phyloP scores from a whole-genome alignment of 31 red algal genomes.

The Bonnemaisonia californica region DNA sequence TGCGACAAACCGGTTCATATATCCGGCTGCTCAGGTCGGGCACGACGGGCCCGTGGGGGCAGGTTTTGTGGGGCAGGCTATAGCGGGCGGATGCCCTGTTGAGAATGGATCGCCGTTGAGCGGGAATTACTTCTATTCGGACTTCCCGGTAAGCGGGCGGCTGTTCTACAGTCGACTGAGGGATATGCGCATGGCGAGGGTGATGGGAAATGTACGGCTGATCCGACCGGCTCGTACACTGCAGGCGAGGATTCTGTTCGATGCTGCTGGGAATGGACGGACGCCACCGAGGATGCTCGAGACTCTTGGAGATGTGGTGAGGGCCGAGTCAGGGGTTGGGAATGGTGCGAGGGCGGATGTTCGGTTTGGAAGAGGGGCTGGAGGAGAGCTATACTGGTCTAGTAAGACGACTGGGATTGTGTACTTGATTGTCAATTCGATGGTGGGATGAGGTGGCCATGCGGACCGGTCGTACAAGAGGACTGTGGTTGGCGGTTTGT shows the following conservation, averaged over 20 bases:
- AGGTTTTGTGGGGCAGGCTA: constrained; percentile 55
- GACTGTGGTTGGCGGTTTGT: no score
- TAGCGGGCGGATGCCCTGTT: constrained; percentile 76
- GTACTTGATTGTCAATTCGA: constrained; percentile 19
- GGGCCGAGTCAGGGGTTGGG: background rate
- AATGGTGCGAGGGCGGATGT: constrained; percentile 8
- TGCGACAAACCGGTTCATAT: constrained; percentile 25
- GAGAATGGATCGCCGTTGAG: constrained; percentile 64
- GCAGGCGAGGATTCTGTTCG: constrained; percentile 38
- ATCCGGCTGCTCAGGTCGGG: constrained; percentile 64
- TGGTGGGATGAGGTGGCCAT: background rate
- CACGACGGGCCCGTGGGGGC: constrained; percentile 40
- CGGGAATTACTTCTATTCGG: constrained; percentile 57
- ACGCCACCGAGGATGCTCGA: constrained; percentile 33
- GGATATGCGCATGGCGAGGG: constrained; percentile 31
- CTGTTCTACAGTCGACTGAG: constrained; percentile 40
- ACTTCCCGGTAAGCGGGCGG: constrained; percentile 58
- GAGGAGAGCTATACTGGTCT: constrained; percentile 38
- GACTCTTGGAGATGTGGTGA: constrained; percentile 46
- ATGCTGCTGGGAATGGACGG: background rate
- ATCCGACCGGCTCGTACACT: constrained; percentile 53
- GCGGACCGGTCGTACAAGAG: no score
- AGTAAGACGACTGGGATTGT: constrained; percentile 24
- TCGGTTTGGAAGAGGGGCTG: constrained; percentile 17
- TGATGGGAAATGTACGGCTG: constrained; percentile 12